A percentile compares a stretch with the other conserved stretches of the same genome.
Evolutionary conservation across 2,329 filamentous ascomycete genomes (phyloP).

Genomic region (Arthrobotrys megalospora): DNA sequence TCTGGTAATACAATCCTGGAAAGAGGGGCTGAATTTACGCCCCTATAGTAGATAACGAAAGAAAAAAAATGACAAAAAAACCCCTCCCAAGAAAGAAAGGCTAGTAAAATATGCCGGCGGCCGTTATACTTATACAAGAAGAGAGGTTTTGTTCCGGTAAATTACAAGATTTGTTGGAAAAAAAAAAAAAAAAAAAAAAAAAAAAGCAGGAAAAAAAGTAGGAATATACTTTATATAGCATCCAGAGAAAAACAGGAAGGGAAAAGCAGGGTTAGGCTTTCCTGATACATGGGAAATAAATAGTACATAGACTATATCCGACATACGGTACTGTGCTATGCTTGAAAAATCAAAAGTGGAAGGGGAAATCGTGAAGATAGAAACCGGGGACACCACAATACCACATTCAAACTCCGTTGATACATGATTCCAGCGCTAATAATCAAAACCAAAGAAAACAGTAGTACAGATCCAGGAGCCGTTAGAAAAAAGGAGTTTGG

Average conservation of each 20-base stretch:
- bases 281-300: slow-evolving; percentile 20
- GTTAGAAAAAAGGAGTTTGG: slow-evolving; percentile 16
- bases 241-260: not conserved
- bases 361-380: not conserved
- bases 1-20: slow-evolving; percentile 3
- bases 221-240: slow-evolving; percentile 10
- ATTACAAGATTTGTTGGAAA: slow-evolving; percentile 9
- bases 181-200: slow-evolving; percentile 23
- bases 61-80: no score
- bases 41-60: not conserved
- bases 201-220: slow-evolving; percentile 9
- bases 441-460: slow-evolving; percentile 12
- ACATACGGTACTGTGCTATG: slow-evolving; percentile 23
- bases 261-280: not conserved
- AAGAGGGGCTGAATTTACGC: not conserved
- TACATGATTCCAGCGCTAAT: slow-evolving; percentile 49
- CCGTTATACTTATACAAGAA: slow-evolving; percentile 29
- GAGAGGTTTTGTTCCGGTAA: not conserved
- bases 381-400: slow-evolving; percentile 25
- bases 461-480: slow-evolving; percentile 23
- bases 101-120: slow-evolving; percentile 4
- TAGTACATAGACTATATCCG: slow-evolving; percentile 14
- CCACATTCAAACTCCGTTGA: slow-evolving; percentile 44
- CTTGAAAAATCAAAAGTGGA: not conserved
- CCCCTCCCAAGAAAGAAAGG: not conserved